phyloP scores from a whole-genome alignment of 352 stramenopile genomes.

The Phytophthora rubi region DNA sequence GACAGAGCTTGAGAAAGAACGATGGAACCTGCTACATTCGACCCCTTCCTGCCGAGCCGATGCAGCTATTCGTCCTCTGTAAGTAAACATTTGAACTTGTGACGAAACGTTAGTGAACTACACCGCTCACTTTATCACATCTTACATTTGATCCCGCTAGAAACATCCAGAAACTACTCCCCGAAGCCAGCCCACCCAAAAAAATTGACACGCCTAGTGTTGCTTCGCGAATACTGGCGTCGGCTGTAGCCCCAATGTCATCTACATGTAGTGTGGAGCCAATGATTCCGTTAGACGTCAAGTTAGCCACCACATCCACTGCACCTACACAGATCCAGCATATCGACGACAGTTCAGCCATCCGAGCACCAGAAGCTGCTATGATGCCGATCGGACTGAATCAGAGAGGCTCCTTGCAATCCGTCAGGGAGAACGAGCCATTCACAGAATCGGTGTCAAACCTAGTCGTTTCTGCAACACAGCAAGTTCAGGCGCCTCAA shows the following conservation, averaged over 20 bases:
- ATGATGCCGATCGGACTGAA: neutral
- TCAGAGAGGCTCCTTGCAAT: neutral
- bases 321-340: neutral
- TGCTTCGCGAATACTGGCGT: constrained; percentile 26
- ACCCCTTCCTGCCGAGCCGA: neutral
- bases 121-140: neutral
- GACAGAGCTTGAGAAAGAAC: constrained; percentile 4
- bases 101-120: neutral
- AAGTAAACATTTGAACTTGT: constrained; percentile 7
- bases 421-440: constrained; percentile 15
- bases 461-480: neutral
- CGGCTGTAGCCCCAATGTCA: constrained; percentile 8
- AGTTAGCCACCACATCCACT: neutral
- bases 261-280: neutral
- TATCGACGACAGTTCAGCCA: neutral
- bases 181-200: constrained; percentile 6
- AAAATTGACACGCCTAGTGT: constrained; percentile 19
- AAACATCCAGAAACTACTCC: constrained; percentile 6
- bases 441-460: neutral
- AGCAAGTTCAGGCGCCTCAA: neutral
- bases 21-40: neutral
- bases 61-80: constrained; percentile 10
- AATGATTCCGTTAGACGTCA: neutral
- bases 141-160: neutral
- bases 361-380: constrained; percentile 13